Base-by-base conservation (phyloP, 805 yeast species). In the Candida taoyuanica region DNA sequence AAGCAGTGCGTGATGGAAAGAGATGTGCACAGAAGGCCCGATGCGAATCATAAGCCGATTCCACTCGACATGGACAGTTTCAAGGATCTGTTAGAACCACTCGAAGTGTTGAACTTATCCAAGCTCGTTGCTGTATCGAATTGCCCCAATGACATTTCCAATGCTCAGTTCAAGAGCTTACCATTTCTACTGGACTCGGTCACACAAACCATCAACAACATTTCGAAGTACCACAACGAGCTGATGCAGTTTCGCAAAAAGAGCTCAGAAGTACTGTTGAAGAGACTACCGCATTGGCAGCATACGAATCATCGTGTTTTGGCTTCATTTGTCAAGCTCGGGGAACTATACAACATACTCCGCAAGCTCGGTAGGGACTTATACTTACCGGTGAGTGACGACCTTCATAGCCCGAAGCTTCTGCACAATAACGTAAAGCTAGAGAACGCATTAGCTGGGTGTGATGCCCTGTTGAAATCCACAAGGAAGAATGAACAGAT, bases 221-320 rank as follows among this genome's bases (percentile, higher is more conserved):
- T 55, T 3, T 34, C 35, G 17, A 32, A 18, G 13, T 62, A 54
- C 40, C 53, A 49, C 36, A 49, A 50, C 16, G 55, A 51, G 37
- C 38, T 65, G 12, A 37, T 46, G 25, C 49, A 43, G 17, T 63
- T 53, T 39, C 49, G 54, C n/a, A 36, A 34, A 14, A 48, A 42
- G 23, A 43, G 53, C 0, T 29, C 38, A 7, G 54, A 55, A 16
- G 42, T 42, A 1, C 30, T 39, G 15, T 31, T 65, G 8, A 57
- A 57, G 26, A 56, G 60, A 16, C 33, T 67, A 2, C 67, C 70
- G 4, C 47, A 53, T 34, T 60, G 66, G 62, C 50, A 59, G n/a
- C 64, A 58, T 41, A 54, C 74, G 0, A 49, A 73, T 29, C 82
- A 77, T 47, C 60, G 71, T 40, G 57, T 74, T 4, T 65, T 74